Evolutionary conservation across 1,139 yeast genomes (phyloP).

Genomic region (Arxiozyma bovina): DNA sequence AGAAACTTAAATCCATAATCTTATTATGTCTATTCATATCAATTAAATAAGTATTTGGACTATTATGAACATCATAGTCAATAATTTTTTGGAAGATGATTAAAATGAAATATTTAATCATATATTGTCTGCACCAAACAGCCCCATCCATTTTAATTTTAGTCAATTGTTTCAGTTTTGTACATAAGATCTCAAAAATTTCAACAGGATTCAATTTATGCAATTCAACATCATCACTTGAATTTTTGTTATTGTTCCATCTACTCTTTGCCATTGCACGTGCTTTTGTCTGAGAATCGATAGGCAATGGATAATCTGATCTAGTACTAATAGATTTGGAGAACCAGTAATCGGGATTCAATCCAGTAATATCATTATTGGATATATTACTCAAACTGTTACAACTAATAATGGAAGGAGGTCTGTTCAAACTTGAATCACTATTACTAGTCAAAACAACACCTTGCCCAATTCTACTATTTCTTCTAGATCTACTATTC

Average conservation of each 20-base stretch:
- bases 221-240: slow-evolving; percentile 10
- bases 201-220: slow-evolving; percentile 16
- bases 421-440: neutral
- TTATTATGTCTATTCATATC: slow-evolving; percentile 1
- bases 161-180: slow-evolving; percentile 2
- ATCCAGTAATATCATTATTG: slow-evolving; percentile 3
- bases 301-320: slow-evolving; percentile 20
- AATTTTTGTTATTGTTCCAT: slow-evolving; percentile 10
- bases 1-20: slow-evolving; percentile 17
- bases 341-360: slow-evolving; percentile 11
- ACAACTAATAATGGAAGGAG: neutral
- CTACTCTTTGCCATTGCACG: slow-evolving; percentile 11
- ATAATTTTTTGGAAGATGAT: slow-evolving; percentile 8
- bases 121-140: slow-evolving; percentile 28
- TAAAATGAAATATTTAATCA: slow-evolving; percentile 22
- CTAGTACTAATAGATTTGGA: slow-evolving; percentile 6
- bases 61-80: neutral
- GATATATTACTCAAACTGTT: neutral
- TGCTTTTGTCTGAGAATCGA: slow-evolving; percentile 17
- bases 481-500: neutral
- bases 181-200: slow-evolving; percentile 14
- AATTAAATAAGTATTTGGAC: neutral
- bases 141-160: slow-evolving; percentile 20
- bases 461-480: neutral
- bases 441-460: neutral